Conservation (phyloP, 495 filamentous ascomycete genomes). For the Hypoxylon subgilvum region DNA sequence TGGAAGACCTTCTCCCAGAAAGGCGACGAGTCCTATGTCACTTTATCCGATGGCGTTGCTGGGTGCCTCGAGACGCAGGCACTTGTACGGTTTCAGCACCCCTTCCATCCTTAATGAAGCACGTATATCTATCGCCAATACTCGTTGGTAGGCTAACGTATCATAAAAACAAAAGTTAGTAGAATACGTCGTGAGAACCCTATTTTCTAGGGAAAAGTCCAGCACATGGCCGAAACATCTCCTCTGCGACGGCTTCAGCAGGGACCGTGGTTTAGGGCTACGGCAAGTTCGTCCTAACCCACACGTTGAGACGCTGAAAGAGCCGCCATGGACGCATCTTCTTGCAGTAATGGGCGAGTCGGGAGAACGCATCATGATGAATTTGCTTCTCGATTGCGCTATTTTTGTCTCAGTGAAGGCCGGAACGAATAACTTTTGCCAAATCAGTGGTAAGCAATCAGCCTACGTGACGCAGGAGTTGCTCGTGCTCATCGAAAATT, state of each 20-base stretch:
- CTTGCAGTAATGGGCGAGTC: constrained; percentile 73
- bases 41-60: constrained; percentile 53
- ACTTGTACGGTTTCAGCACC: constrained; percentile 29
- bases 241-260: constrained; percentile 76
- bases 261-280: constrained; percentile 52
- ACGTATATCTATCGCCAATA: not conserved
- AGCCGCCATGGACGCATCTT: constrained; percentile 72
- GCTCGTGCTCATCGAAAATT: constrained; percentile 11
- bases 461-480: not conserved
- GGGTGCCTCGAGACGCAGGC: constrained; percentile 46
- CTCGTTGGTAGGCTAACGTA: constrained; percentile 34
- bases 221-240: constrained; percentile 69
- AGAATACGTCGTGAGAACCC: constrained; percentile 77
- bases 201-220: constrained; percentile 67
- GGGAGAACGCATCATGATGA: constrained; percentile 82
- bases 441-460: constrained; percentile 72
- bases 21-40: constrained; percentile 57
- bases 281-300: constrained; percentile 66
- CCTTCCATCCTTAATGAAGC: constrained; percentile 11
- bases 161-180: constrained; percentile 78
- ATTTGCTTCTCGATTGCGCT: constrained; percentile 77
- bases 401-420: constrained; percentile 71
- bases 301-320: constrained; percentile 72
- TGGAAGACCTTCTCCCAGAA: constrained; percentile 73
- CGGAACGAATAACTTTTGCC: constrained; percentile 67